Evolutionary conservation across 2,329 filamentous ascomycete species (phyloP), one percentile per base, ranked within the genome.

Genomic region (Coniochaeta prunicola): DNA sequence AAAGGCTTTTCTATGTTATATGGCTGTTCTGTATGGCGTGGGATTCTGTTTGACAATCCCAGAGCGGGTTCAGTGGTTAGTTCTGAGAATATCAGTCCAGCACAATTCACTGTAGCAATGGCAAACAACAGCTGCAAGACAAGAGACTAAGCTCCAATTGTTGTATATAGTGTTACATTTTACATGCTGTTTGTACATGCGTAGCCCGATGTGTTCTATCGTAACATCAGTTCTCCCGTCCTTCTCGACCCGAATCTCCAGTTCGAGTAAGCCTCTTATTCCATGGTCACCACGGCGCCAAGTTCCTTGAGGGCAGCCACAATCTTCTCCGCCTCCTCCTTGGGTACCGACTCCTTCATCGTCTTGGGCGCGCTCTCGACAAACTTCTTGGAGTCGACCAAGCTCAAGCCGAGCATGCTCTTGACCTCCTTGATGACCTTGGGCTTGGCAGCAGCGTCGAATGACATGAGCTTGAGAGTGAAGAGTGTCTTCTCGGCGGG

Each of bases 381-480:
- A 71, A 99, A 99, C 82, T 99, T 99, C 89, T 99, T 99, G 79
- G 91, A 96, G 77, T 99, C 94, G 67, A 99, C 96, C 80, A 99
- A 83, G 74, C 90, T 96, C 72, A 99, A 78, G 48, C 94, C 94
- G 61, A 99, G 81, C 85, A 99, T 83, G 70, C 86, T 87, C 87
- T 99, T 99, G 80, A 99, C 84, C 81, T 99, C 94, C 85, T 99
- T 99, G 84, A 99, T 99, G 69, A 99, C 82, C 89, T 99, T 99
- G 69, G 96, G 92, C 83, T 99, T 99, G 64, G 93, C 80, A 56
- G 78, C 82, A 30, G 92, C 82, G 57, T 99, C 96, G 73, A 97
- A 96, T 36, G 88, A 89, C 75, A 90, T 83, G 63, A 99, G 87
- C 81, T 97, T 97, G 65, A 99, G 77, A 74, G 89, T 96, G 84